Evolutionary conservation across 495 filamentous ascomycete genomes (phyloP).

Genomic region (Aspergillus conjunctus): DNA sequence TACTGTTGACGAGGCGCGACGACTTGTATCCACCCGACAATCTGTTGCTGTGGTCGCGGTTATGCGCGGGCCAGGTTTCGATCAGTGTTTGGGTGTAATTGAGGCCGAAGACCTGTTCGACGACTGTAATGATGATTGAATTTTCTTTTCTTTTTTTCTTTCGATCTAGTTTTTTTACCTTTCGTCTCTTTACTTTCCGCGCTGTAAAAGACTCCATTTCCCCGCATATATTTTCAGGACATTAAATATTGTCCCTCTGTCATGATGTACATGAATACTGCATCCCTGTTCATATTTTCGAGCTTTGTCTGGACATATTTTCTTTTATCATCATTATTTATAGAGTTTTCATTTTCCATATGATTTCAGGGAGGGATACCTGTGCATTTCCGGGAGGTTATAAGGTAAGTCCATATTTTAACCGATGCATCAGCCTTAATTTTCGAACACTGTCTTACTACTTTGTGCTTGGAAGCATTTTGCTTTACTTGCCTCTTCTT

Average conservation of each 20-base stretch:
- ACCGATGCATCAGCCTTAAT: neutral
- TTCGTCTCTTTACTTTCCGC: neutral
- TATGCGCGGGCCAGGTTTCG: constrained; percentile 31
- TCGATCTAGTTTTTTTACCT: neutral
- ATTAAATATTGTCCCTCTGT: neutral
- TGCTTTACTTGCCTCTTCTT: neutral
- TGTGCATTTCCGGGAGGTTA: constrained; percentile 4
- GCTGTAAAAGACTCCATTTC: neutral
- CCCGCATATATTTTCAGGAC: neutral
- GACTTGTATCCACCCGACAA: constrained; percentile 18
- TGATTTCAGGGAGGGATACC: neutral
- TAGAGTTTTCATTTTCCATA: constrained; percentile 5
- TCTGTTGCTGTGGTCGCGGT: constrained; percentile 38
- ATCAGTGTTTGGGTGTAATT: constrained; percentile 37
- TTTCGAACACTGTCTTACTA: neutral
- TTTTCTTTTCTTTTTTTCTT: constrained; percentile 4
- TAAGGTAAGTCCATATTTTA: neutral
- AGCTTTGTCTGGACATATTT: neutral
- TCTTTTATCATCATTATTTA: constrained; percentile 4
- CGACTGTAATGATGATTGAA: constrained; percentile 19
- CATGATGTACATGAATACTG: constrained; percentile 26
- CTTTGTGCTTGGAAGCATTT: neutral
- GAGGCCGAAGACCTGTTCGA: constrained; percentile 41
- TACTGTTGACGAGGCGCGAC: constrained; percentile 36
- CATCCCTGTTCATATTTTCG: constrained; percentile 12